Evolutionary conservation across 306 rosid species (phyloP).

Genomic region (Vigna mungo): DNA sequence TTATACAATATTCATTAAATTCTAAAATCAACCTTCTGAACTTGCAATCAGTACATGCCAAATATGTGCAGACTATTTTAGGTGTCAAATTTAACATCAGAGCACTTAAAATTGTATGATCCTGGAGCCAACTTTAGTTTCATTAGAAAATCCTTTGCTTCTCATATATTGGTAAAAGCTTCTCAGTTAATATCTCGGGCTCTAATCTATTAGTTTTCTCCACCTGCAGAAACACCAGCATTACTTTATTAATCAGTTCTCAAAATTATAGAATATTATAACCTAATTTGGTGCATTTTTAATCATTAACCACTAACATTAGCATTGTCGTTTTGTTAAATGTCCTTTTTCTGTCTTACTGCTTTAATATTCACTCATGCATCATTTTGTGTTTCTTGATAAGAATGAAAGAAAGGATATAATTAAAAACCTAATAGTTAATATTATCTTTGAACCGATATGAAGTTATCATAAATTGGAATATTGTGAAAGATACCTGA

Average conservation of each 20-base stretch:
- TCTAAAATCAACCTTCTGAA: not conserved
- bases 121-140: conserved; percentile 2
- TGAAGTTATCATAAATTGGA: not conserved
- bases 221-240: conserved; percentile 40
- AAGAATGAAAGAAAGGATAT: not conserved
- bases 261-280: not conserved
- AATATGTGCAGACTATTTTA: conserved; percentile 15
- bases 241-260: not conserved
- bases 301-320: not conserved
- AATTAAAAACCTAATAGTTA: not conserved
- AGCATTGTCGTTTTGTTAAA: not conserved
- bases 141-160: conserved; percentile 22
- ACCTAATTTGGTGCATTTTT: not conserved
- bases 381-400: not conserved
- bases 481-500: not conserved
- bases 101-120: not conserved
- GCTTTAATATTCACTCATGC: not conserved
- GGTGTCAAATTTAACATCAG: conserved; percentile 6
- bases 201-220: conserved; percentile 38
- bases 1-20: not conserved
- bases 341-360: conserved; percentile 1
- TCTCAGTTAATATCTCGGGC: conserved; percentile 36
- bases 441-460: not conserved
- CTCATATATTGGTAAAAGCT: conserved; percentile 42
- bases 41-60: not conserved